Percentiles rank a stretch among this genome's conserved stretches.
Conservation (phyloP, 306 rosid species). For the Medicago ruthenica region DNA sequence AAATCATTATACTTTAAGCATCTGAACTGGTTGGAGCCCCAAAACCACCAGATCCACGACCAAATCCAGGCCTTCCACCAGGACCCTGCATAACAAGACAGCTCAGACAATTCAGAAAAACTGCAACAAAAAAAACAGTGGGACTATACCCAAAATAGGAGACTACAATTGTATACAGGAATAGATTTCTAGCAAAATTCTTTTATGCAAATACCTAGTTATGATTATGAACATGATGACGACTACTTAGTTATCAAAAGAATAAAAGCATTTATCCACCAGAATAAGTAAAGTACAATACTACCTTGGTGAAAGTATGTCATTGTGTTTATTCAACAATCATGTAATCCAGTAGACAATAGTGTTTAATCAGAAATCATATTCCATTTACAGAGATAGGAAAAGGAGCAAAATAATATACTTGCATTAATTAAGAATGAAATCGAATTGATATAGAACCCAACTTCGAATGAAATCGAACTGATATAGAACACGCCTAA, state of each 20-base stretch:
- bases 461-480: not conserved
- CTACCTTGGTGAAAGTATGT: not conserved
- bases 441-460: not conserved
- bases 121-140: not conserved
- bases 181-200: not conserved
- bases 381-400: not conserved
- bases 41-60: slow-evolving; percentile 73
- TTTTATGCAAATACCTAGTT: not conserved
- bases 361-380: not conserved
- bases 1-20: slow-evolving; percentile 41
- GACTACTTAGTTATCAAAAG: not conserved
- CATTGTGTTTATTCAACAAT: not conserved
- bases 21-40: slow-evolving; percentile 63
- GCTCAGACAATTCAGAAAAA: not conserved
- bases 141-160: not conserved
- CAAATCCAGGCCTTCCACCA: slow-evolving; percentile 75
- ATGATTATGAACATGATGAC: not conserved
- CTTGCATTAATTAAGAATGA: not conserved
- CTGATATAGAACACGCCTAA: not conserved
- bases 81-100: slow-evolving; percentile 55
- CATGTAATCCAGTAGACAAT: not conserved
- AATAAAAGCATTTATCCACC: not conserved
- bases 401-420: not conserved
- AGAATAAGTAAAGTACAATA: not conserved
- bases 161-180: not conserved